Evolutionary conservation across 495 filamentous ascomycete species (phyloP).

Genomic region (Articulospora tetracladia): DNA sequence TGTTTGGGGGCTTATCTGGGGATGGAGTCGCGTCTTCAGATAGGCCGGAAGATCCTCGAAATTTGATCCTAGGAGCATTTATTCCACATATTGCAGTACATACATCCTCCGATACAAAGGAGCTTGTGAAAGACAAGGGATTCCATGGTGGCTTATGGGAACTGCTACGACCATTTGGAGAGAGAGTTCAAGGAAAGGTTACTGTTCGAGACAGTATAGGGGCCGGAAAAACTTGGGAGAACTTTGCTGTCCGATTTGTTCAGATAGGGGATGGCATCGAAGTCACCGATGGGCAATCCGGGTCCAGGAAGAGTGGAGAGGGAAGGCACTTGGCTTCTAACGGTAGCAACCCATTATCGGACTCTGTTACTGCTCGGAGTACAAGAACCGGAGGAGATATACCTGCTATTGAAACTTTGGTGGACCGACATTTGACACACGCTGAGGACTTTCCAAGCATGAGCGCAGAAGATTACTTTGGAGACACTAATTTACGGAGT

Average conservation of each 20-base stretch:
- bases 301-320: conserved; percentile 31
- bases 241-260: conserved; percentile 85
- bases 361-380: conserved; percentile 7
- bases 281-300: conserved; percentile 35
- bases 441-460: conserved; percentile 42
- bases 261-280: conserved; percentile 59
- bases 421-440: conserved; percentile 47
- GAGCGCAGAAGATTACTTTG: conserved; percentile 32
- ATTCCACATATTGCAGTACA: conserved; percentile 83
- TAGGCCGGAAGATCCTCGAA: conserved; percentile 57
- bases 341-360: conserved; percentile 16
- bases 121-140: conserved; percentile 78
- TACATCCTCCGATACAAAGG: conserved; percentile 77
- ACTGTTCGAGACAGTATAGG: conserved; percentile 87
- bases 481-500: conserved; percentile 32
- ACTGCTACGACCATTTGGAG: conserved; percentile 87
- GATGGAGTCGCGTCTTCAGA: conserved; percentile 43
- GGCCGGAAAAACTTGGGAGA: conserved; percentile 75
- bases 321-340: conserved; percentile 21
- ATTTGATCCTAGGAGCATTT: conserved; percentile 76
- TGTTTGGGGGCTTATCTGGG: conserved; percentile 38
- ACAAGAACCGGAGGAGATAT: conserved; percentile 26
- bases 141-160: conserved; percentile 78
- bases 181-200: conserved; percentile 80
- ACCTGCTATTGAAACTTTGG: conserved; percentile 43